Evolutionary conservation across 208 protist genomes (phyloP).

Genomic region (Phytomonas sp.): DNA sequence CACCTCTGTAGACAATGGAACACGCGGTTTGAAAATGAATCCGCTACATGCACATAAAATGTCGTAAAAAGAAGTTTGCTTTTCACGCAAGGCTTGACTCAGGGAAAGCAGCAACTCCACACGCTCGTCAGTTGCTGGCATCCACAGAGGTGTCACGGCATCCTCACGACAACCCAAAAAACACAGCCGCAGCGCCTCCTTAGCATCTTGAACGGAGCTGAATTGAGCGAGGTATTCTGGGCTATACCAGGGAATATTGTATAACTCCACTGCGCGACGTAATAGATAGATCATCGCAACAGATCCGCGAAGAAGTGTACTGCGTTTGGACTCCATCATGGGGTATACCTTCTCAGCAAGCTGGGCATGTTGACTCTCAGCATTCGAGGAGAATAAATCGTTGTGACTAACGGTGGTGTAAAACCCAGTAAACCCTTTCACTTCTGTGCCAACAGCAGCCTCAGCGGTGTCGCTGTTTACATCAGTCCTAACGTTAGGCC

Average conservation of each 20-base stretch:
- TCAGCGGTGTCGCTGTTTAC: conserved; percentile 8
- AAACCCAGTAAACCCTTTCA: conserved; percentile 40
- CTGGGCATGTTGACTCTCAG: not conserved
- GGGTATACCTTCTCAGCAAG: not conserved
- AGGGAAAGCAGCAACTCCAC: conserved; percentile 55
- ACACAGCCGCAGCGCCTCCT: conserved; percentile 30
- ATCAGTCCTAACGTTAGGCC: not conserved
- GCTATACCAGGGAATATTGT: conserved; percentile 56
- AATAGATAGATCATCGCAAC: conserved; percentile 74
- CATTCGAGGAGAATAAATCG: not conserved
- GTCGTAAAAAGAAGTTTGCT: conserved; percentile 36
- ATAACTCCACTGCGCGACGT: conserved; percentile 42
- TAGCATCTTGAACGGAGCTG: conserved; percentile 20
- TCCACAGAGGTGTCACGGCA: conserved; percentile 56
- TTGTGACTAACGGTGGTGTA: conserved; percentile 19
- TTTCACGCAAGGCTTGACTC: conserved; percentile 14
- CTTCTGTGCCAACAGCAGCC: conserved; percentile 24
- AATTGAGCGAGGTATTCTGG: conserved; percentile 33
- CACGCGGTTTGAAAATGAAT: conserved; percentile 28
- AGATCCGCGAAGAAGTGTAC: conserved; percentile 53
- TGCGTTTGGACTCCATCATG: not conserved
- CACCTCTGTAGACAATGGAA: not conserved
- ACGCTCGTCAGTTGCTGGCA: conserved; percentile 53
- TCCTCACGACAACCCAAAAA: conserved; percentile 52
- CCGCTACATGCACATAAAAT: conserved; percentile 35